Evolutionary conservation across 345 rosid genomes (phyloP).

Genomic region (Ceriops zippeliana): DNA sequence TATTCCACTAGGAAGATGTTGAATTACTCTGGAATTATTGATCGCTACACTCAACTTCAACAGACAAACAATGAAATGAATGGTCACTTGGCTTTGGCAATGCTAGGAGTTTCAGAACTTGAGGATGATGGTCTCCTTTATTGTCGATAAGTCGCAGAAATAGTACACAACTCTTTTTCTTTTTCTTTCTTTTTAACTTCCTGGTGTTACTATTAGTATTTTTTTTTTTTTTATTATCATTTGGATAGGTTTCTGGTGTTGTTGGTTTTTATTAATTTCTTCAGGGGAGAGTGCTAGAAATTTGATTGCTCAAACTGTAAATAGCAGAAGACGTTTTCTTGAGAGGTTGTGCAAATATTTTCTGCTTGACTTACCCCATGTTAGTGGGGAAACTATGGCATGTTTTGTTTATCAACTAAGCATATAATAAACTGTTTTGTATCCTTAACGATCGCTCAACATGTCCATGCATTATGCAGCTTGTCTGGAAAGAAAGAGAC

Average conservation of each 20-base stretch:
- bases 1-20: slow-evolving; percentile 39
- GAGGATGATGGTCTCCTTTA: slow-evolving; percentile 60
- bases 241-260: too few species aligned
- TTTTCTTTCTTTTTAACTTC: slow-evolving; percentile 1
- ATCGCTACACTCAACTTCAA: slow-evolving; percentile 57
- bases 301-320: slow-evolving; percentile 31
- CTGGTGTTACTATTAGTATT: not conserved
- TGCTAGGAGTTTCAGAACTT: slow-evolving; percentile 74
- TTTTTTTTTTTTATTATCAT: too few species aligned
- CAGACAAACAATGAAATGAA: slow-evolving; percentile 71
- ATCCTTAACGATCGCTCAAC: too few species aligned
- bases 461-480: too few species aligned
- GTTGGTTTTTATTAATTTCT: slow-evolving; percentile 11
- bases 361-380: slow-evolving; percentile 4
- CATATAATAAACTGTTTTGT: too few species aligned
- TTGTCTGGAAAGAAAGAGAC: too few species aligned
- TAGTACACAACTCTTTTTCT: not conserved
- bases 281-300: slow-evolving; percentile 18
- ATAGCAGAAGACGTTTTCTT: slow-evolving; percentile 22
- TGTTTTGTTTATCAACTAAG: not conserved
- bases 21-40: slow-evolving; percentile 54
- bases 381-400: slow-evolving; percentile 6
- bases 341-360: slow-evolving; percentile 33
- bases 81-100: slow-evolving; percentile 79
- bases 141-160: slow-evolving; percentile 39